Evolutionary conservation across 2,329 filamentous ascomycete species (phyloP).

Genomic region (Microcera coccophila): DNA sequence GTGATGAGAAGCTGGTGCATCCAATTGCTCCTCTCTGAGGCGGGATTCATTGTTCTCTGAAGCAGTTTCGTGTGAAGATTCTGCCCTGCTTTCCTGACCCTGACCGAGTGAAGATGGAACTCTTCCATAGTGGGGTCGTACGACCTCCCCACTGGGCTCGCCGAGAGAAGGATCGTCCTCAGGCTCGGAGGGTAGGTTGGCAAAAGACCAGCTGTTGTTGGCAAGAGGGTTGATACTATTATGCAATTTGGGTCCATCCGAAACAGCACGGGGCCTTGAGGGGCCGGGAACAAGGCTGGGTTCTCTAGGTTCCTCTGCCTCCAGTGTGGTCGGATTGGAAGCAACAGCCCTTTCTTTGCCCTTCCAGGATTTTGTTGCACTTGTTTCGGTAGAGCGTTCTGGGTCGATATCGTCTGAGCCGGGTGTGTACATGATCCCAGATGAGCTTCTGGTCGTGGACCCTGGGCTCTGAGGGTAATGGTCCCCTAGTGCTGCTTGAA

Average conservation of each 20-base stretch:
- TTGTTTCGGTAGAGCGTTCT: slow-evolving; percentile 2
- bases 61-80: neutral
- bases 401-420: slow-evolving; percentile 20
- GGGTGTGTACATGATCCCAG: slow-evolving; percentile 20
- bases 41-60: neutral
- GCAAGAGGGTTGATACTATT: slow-evolving; percentile 49
- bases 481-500: neutral
- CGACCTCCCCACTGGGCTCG: neutral
- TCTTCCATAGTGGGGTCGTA: neutral
- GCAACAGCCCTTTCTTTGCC: slow-evolving; percentile 24
- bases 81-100: too few species aligned
- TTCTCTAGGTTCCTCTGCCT: slow-evolving; percentile 6
- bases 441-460: slow-evolving; percentile 25
- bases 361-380: slow-evolving; percentile 13
- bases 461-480: slow-evolving; percentile 19
- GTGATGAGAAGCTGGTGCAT: neutral
- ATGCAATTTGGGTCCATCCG: slow-evolving; percentile 50
- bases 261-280: slow-evolving; percentile 50
- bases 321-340: slow-evolving; percentile 5
- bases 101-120: neutral
- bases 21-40: neutral
- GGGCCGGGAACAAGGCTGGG: slow-evolving; percentile 15
- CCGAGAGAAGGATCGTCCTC: slow-evolving; percentile 3
- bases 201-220: slow-evolving; percentile 60
- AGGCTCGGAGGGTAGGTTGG: slow-evolving; percentile 33